These are phyloP conservation scores for Pestalotiopsis sp. DNA, from an alignment of 2,329 filamentous ascomycete genomes.

Conservation along the genomic window DNA sequence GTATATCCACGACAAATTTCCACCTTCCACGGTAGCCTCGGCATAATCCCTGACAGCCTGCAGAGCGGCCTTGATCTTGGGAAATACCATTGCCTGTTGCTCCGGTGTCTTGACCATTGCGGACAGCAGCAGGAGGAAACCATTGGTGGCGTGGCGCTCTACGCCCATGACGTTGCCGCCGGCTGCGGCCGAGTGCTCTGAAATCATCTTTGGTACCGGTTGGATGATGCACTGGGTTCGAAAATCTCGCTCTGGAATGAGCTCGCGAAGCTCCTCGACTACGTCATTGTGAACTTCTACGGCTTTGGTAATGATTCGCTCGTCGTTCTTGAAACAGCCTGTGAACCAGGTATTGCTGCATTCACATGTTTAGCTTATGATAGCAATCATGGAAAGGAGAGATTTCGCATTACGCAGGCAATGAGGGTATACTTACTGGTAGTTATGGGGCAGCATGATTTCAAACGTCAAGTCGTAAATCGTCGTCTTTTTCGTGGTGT, in stretches of 20 bases:
- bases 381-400: too few relatives aligned
- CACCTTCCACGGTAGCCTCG: conserved; percentile 6
- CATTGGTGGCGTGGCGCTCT: conserved; percentile 19
- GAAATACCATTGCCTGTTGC: conserved; percentile 20
- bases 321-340: conserved; percentile 20
- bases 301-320: conserved; percentile 17
- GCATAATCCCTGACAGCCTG: conserved; percentile 21
- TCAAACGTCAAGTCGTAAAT: conserved; percentile 21
- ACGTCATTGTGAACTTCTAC: conserved; percentile 15
- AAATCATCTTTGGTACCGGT: conserved; percentile 21
- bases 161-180: conserved; percentile 29
- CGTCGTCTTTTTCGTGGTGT: conserved; percentile 20
- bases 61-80: conserved; percentile 20
- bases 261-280: conserved; percentile 6
- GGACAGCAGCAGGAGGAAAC: conserved; percentile 20
- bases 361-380: neutral
- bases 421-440: conserved; percentile 13
- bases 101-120: conserved; percentile 21
- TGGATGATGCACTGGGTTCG: conserved; percentile 27
- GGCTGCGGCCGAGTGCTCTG: conserved; percentile 13
- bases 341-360: conserved; percentile 12
- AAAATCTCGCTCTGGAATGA: conserved; percentile 15
- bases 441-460: conserved; percentile 18
- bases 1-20: conserved; percentile 21
- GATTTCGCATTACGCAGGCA: neutral